These are phyloP conservation scores for Solanum hybrid DNA, from an alignment of 305 asterid species.

Conservation along the genomic window DNA sequence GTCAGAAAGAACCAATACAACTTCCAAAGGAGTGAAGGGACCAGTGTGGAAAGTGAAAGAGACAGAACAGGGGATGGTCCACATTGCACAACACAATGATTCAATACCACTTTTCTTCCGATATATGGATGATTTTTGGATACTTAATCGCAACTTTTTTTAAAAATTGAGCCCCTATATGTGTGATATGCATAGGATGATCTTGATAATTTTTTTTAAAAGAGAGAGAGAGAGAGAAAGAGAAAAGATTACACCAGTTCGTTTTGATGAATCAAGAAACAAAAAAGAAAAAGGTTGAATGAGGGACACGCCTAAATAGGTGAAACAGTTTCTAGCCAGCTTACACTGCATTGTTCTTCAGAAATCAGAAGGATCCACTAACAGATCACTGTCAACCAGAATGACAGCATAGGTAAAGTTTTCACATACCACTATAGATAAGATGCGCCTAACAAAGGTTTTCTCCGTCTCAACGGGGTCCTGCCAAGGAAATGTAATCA, in stretches of 20 bases:
- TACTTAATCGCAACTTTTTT: neutral
- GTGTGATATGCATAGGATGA: neutral
- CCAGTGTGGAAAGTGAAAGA: neutral
- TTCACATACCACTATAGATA: slow-evolving; percentile 77
- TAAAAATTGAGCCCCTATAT: neutral
- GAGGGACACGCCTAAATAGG: neutral
- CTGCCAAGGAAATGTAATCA: slow-evolving; percentile 33
- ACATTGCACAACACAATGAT: neutral
- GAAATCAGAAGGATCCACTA: neutral
- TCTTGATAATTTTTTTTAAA: neutral
- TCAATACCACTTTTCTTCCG: neutral
- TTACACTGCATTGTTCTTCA: neutral
- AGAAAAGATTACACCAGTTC: neutral
- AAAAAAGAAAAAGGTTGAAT: neutral
- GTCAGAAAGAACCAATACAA: neutral
- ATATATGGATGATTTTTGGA: neutral
- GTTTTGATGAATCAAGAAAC: neutral
- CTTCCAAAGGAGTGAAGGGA: neutral
- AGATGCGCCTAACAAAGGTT: slow-evolving; percentile 68
- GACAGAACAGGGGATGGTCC: neutral
- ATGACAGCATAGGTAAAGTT: neutral
- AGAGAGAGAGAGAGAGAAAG: neutral
- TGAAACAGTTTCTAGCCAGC: neutral
- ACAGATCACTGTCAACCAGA: neutral
- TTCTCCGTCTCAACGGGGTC: slow-evolving; percentile 94